Evolutionary conservation across 1,139 yeast genomes (phyloP), one percentile per base, ranked within the genome.

Genomic region (Candida tropicalis): DNA sequence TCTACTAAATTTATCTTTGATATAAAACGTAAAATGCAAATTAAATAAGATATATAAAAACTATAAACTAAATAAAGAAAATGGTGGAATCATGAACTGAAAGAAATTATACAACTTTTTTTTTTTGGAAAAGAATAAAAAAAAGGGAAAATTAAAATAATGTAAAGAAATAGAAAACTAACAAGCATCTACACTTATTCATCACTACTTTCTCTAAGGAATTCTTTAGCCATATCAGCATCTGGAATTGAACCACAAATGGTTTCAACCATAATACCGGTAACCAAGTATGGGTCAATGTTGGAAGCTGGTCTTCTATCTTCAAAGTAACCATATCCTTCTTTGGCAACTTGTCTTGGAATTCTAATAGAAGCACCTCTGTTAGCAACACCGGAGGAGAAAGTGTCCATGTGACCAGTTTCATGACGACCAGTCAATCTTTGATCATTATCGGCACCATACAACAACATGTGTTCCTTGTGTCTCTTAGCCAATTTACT

Each of bases 291-390:
- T 58, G 99, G 98, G 72, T 93, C 99, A 62, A 93, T 93, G 84
- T 93, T 93, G 52, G 98, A 91, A 57, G 99, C 99, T 50, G 98
- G 99, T 78, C 99, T 90, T 81, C 99, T 89, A 77, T 93, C 99
- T 81, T 93, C 99, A 62, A 93, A 93, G 83, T 93, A 93, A 52
- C 99, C 99, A 73, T 72, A 89, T 50, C 97, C 97, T 71, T 91
- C 98, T 75, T 89, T 89, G 68, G 96, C 96, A 57, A 93, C 99
- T 39, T 96, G 85, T 77, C 99, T 85, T 74, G 99, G 99, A 66
- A 93, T 93, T 82, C 99, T 88, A 58, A 93, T 84, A 31, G 97
- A 90, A 51, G 97, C 96, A 75, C 98, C 99, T 82, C 99, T 88
- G 89, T 93, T 93, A 67, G 99, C 99, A 58, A 93, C 98, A 79